Evolutionary conservation across 176 grass and related monocot species (phyloP), one percentile per base, ranked within the genome.

Genomic region (Puya raimondii): DNA sequence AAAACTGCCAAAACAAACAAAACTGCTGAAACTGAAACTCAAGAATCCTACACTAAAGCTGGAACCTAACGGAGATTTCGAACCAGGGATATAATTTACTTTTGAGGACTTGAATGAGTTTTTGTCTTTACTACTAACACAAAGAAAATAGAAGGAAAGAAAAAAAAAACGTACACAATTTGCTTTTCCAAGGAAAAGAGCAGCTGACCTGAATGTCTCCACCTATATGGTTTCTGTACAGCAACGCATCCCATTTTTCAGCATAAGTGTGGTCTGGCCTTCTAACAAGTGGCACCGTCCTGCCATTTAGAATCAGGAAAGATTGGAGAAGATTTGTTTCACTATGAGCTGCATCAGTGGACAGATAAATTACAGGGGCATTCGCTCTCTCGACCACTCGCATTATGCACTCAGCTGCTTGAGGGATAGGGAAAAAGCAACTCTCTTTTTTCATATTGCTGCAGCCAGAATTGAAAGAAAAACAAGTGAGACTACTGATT

Each of bases 371-470:
- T 13, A 90, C 74, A 27, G 89, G 84, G 57, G 86, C 86, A 75
- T 89, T 85, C 3, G 85, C 79, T 79, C 78, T 92, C 72, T 91
- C 86, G 63, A 86, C 54, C 0, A 90, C 49, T 63, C 74, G 78
- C 74, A 81, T 68, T 69, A 99, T 85, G 82, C 94, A 99, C 13
- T 86, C 77, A 76, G 94, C 87, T 20, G 89, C 89, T 74, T 99
- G 86, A 72, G 94, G 94, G 72, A 90, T 88, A 1, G 94, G 89
- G 63, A 88, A 99, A 76, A 99, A 99, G 67, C 94, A 99, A 67
- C 89, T 99, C 61, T 99, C 82, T 75, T 88, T 86, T 76, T 99
- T 99, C n/a, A 71, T 80, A 78, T 99, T 99, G 75, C 89, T 95
- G 76, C 65, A 86, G 50, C n/a, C 2, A 51, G 74, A 49, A 50